Conservation (phyloP, 345 rosid species). For the Salix exigua region DNA sequence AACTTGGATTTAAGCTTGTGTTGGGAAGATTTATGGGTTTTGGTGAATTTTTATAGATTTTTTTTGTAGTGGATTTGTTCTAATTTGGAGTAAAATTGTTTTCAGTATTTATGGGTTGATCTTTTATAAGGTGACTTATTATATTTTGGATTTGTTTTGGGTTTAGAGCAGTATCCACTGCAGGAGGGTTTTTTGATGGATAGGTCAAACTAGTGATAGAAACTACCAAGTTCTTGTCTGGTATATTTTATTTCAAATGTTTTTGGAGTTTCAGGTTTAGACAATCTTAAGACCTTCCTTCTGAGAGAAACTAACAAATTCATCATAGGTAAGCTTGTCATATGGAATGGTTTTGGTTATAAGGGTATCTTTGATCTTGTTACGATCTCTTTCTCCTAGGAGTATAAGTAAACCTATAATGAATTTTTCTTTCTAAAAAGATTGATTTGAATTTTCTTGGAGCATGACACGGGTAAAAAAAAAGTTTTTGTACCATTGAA, state of each 20-base stretch:
- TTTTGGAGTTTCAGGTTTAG: not conserved
- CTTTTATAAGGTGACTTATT: not conserved
- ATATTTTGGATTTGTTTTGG: fast-evolving
- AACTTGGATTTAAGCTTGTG: too few species aligned
- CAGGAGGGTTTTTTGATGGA: not conserved
- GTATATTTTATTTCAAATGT: fast-evolving
- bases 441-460: too few species aligned
- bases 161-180: not conserved
- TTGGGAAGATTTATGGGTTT: not conserved
- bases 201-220: not conserved
- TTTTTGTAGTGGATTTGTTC: not conserved
- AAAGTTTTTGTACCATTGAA: not conserved
- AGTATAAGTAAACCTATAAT: too few species aligned
- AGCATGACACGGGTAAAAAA: not conserved
- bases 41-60: too few species aligned
- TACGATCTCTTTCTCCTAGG: not conserved
- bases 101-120: not conserved
- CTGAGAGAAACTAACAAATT: not conserved
- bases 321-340: not conserved
- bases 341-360: too few species aligned
- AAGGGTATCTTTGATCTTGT: not conserved
- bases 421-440: too few species aligned
- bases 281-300: not conserved
- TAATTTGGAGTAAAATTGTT: not conserved
- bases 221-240: not conserved